Percentiles rank a stretch among this genome's conserved stretches.
Conservation (phyloP, 192 early-diverging fungal species). For the Chytriomyces sp. region DNA sequence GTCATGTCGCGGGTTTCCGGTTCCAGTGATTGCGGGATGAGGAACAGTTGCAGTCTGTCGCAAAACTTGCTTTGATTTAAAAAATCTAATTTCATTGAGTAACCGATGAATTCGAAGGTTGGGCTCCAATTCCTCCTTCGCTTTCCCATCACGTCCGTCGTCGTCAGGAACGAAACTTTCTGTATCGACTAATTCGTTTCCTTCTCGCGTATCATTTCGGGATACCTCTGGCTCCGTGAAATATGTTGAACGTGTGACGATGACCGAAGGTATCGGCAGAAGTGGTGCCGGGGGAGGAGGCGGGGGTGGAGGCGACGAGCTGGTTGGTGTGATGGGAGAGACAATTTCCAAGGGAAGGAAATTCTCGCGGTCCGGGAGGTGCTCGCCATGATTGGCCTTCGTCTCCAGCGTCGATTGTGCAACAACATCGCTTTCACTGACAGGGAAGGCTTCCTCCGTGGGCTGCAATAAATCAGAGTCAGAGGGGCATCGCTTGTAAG, state of each 20-base stretch:
- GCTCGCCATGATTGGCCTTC: conserved; percentile 44
- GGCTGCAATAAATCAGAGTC: too few relatives aligned
- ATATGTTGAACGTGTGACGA: background rate
- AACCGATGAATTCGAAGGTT: background rate
- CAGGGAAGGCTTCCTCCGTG: too few relatives aligned
- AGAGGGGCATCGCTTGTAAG: too few relatives aligned
- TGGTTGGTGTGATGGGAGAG: conserved; percentile 28
- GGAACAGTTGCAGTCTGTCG: conserved; percentile 6
- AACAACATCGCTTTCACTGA: too few relatives aligned
- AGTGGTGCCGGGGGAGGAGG: conserved; percentile 45
- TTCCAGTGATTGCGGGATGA: background rate
- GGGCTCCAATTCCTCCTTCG: too few relatives aligned
- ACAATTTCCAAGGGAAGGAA: too few relatives aligned
- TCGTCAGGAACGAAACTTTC: too few relatives aligned
- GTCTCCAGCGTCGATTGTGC: too few relatives aligned
- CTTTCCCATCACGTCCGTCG: too few relatives aligned
- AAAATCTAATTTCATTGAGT: background rate
- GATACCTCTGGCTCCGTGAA: background rate
- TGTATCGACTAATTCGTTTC: too few relatives aligned
- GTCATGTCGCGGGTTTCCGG: background rate
- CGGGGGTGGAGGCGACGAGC: conserved; percentile 18
- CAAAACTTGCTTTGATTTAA: conserved; percentile 13
- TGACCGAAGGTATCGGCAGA: background rate
- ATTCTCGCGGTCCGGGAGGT: too few relatives aligned
- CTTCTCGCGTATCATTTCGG: too few relatives aligned